Base-by-base conservation (phyloP, 73 alveolate genomes). In the Durusdinium trenchii region DNA sequence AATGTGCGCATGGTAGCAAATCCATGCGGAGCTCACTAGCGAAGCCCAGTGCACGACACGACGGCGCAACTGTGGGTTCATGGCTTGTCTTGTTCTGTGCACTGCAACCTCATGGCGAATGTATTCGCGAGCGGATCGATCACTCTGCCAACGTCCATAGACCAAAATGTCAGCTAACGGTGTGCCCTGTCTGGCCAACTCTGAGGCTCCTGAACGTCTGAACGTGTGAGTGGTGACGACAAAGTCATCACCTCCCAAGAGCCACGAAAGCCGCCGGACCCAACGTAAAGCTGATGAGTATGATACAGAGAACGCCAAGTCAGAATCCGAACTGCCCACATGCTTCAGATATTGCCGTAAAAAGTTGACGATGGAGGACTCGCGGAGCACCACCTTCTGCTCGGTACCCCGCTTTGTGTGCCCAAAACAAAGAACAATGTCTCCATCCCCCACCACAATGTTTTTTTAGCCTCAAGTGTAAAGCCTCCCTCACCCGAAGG, bases 201-300 rank as follows among this genome's bases (percentile, higher is more conserved):
- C 95, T 10, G 84, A 62, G 0, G 95, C 95, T 0, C 95, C 95
- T 14, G 95, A 87, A 6, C 95, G 61, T 1, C 95, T 28, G 51
- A 87, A 61, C 0, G 86, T 6, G 51, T 61, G 95, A 0, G 86
- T 89, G 38, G 86, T 89, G n/a, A 89, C 28, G 7, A 26, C 47
- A 54, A 89, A 28, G 51, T 1, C 20, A 26, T 18, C 84, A 0
- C 40, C 83, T 4, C 96, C 96, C 35, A 86, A n/a, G 30, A 67
- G 40, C 30, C 9, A 0, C 0, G 86, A 47, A 36, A 89, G 16
- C 47, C 35, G 7, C 48, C 64, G 45, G 43, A 89, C 83, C 85
- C 85, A 46, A 30, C 86, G 83, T 48, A 61, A 23, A 6, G 48
- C 85, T 0, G 85, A 62, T 26, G 54, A 23, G 54, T 89, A 89